These are phyloP conservation scores for Candida endomychidarum DNA, from an alignment of 805 yeast species.

Conservation along the genomic window DNA sequence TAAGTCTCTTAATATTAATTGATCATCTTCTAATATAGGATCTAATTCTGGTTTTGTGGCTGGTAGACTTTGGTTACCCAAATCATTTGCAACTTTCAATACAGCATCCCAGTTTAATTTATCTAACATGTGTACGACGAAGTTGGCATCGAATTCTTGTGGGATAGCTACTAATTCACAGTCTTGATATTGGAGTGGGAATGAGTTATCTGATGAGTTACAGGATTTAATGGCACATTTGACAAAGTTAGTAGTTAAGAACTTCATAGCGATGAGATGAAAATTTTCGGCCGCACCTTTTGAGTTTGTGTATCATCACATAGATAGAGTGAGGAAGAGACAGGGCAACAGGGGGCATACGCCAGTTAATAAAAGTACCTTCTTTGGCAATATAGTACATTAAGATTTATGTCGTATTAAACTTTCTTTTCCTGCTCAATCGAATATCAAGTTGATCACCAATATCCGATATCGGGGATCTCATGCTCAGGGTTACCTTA, in stretches of 20 bases:
- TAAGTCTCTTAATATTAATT: conserved; percentile 64
- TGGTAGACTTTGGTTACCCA: conserved; percentile 59
- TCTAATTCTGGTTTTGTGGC: conserved; percentile 60
- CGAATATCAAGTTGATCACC: too few species aligned
- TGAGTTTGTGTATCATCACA: too few species aligned
- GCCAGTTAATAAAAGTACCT: too few species aligned
- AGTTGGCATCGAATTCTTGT: conserved; percentile 79
- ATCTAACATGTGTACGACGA: conserved; percentile 70
- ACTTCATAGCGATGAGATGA: conserved; percentile 60
- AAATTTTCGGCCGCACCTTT: conserved; percentile 5
- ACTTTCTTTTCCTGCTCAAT: too few species aligned
- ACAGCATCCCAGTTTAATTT: conserved; percentile 90
- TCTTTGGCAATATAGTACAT: too few species aligned
- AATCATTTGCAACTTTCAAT: conserved; percentile 70
- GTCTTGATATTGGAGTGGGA: conserved; percentile 71
- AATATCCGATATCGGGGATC: too few species aligned
- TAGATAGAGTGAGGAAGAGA: too few species aligned
- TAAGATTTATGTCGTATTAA: too few species aligned
- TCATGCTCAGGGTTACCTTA: too few species aligned
- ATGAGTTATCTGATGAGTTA: conserved; percentile 68
- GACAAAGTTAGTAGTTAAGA: conserved; percentile 93
- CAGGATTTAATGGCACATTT: conserved; percentile 88
- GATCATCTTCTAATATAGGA: conserved; percentile 51
- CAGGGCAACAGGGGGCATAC: too few species aligned
- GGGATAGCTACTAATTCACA: conserved; percentile 76